Conservation (phyloP, 2,329 filamentous ascomycete genomes). For the Thelonectria discophora region DNA sequence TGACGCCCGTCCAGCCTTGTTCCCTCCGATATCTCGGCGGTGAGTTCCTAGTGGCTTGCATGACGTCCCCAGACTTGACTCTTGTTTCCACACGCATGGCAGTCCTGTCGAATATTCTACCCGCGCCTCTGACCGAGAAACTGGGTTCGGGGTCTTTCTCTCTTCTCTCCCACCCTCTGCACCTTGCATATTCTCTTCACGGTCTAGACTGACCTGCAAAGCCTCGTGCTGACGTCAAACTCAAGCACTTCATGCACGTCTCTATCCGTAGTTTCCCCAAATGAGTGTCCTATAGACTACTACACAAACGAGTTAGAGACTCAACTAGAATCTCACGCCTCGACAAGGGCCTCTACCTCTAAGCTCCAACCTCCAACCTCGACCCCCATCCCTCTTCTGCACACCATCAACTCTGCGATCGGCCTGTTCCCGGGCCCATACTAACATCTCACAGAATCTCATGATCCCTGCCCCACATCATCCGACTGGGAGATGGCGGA, state of each 20-base stretch:
- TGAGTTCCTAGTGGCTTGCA: slow-evolving; percentile 32
- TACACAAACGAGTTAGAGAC: slow-evolving; percentile 31
- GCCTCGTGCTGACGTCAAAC: slow-evolving; percentile 26
- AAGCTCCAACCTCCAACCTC: not conserved
- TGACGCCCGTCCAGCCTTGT: slow-evolving; percentile 6
- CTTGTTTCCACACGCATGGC: slow-evolving; percentile 30
- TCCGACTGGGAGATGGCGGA: slow-evolving; percentile 35
- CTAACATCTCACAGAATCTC: slow-evolving; percentile 41
- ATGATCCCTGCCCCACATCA: slow-evolving; percentile 45
- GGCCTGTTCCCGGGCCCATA: slow-evolving; percentile 36
- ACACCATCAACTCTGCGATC: slow-evolving; percentile 39
- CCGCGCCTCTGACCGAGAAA: slow-evolving; percentile 28
- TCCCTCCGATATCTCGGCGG: slow-evolving; percentile 7
- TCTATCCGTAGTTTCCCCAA: slow-evolving; percentile 1
- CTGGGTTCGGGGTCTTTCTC: slow-evolving; percentile 30
- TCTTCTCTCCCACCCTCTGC: slow-evolving; percentile 7
- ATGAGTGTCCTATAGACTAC: slow-evolving; percentile 33
- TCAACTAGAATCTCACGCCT: slow-evolving; percentile 28
- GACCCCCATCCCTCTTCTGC: slow-evolving; percentile 27
- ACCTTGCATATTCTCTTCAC: slow-evolving; percentile 15
- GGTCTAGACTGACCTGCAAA: slow-evolving; percentile 14
- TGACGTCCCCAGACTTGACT: slow-evolving; percentile 34
- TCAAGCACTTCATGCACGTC: slow-evolving; percentile 22
- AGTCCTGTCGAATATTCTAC: slow-evolving; percentile 34
- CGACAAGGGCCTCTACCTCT: slow-evolving; percentile 22